These are phyloP conservation scores for Macrocybe gigantea DNA, from an alignment of 768 basidiomycete genomes.

Conservation along the genomic window DNA sequence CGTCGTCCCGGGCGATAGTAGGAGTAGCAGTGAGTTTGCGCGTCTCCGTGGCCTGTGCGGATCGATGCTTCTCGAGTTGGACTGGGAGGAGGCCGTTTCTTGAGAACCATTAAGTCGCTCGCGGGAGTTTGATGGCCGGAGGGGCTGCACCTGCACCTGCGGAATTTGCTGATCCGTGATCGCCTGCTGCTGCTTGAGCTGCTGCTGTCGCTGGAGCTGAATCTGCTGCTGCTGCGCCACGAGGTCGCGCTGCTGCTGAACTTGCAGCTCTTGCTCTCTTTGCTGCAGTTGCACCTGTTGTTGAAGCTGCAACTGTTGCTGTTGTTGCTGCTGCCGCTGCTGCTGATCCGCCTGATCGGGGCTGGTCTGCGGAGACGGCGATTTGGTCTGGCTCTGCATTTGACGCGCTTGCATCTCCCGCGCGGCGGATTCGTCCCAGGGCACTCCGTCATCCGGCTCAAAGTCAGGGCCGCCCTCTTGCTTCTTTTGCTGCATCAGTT, in stretches of 20 bases:
- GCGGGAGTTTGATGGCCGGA: slow-evolving; percentile 41
- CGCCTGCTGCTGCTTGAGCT: slow-evolving; percentile 14
- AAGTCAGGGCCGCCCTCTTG: no score
- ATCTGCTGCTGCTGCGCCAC: slow-evolving; percentile 22
- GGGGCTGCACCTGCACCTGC: slow-evolving; percentile 15
- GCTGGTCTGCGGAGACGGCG: slow-evolving; percentile 31
- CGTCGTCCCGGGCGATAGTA: slow-evolving; percentile 58
- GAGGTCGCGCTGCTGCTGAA: slow-evolving; percentile 25
- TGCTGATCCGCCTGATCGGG: slow-evolving; percentile 19
- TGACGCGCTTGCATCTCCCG: slow-evolving; percentile 39
- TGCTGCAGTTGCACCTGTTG: slow-evolving; percentile 6
- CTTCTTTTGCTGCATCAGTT: slow-evolving; percentile 32
- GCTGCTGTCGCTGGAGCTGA: slow-evolving; percentile 24
- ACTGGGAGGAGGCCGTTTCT: no score
- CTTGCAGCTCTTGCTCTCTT: slow-evolving; percentile 9
- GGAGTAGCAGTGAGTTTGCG: slow-evolving; percentile 77
- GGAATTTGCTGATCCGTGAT: slow-evolving; percentile 21
- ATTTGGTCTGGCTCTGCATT: slow-evolving; percentile 17
- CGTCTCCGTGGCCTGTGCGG: slow-evolving; percentile 66
- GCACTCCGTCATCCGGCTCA: slow-evolving; percentile 80
- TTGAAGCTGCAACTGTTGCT: slow-evolving; percentile 18
- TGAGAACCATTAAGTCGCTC: slow-evolving; percentile 34
- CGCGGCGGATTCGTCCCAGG: slow-evolving; percentile 74
- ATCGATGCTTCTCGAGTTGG: slow-evolving; percentile 37
- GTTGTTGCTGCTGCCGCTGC: slow-evolving; percentile 23